Evolutionary conservation across 2,329 filamentous ascomycete species (phyloP).

Genomic region (Aspergillus sojae): DNA sequence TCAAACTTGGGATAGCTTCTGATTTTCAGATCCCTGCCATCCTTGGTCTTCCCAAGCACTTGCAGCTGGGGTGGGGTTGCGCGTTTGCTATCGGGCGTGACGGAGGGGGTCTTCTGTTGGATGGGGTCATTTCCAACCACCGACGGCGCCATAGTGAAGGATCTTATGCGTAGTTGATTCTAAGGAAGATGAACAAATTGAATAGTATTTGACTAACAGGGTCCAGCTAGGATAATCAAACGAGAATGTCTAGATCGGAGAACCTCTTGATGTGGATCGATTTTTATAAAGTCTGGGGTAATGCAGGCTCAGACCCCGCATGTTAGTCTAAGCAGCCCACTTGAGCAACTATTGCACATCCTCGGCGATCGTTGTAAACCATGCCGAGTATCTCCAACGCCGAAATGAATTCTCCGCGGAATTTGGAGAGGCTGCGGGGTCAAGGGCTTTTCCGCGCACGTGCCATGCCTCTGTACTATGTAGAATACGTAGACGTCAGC

Average conservation of each 20-base stretch:
- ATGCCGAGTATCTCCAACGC: too few relatives aligned
- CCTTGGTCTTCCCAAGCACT: background rate
- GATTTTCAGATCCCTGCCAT: background rate
- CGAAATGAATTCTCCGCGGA: too few relatives aligned
- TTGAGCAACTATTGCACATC: too few relatives aligned
- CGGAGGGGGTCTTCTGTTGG: background rate
- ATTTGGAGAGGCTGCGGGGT: too few relatives aligned
- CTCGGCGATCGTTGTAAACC: too few relatives aligned
- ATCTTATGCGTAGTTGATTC: background rate
- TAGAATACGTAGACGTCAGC: too few relatives aligned
- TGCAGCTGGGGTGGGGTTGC: background rate
- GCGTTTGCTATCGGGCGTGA: background rate
- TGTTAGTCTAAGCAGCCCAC: background rate
- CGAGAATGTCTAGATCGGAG: background rate
- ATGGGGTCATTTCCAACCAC: background rate
- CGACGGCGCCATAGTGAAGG: background rate
- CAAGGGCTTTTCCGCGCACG: too few relatives aligned
- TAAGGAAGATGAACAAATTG: background rate
- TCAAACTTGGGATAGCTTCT: background rate
- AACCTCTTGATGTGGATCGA: background rate
- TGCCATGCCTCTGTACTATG: too few relatives aligned
- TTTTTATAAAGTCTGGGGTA: background rate
- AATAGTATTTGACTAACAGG: background rate
- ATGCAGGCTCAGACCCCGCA: background rate
- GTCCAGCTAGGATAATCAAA: background rate